Base-by-base conservation (phyloP, 495 filamentous ascomycete genomes). In the Aspergillus cristatus region DNA sequence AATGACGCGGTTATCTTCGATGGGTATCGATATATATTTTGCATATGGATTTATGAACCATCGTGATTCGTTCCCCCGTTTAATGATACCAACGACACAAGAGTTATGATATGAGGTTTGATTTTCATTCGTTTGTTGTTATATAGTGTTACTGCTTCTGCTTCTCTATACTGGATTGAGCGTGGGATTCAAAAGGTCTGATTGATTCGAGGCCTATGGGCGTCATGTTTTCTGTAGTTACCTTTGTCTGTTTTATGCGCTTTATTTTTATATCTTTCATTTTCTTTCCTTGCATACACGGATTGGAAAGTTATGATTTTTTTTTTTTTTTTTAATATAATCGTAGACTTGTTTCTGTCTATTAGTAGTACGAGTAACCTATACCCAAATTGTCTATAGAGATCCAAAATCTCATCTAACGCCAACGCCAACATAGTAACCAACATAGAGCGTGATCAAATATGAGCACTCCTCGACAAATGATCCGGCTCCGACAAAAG, bases 81-180 rank as follows among this genome's bases (percentile, higher is more conserved):
- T 40, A 37, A 57, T 55, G 56, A 59, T 59, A 59, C 56, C 56
- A 59, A 38, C 45, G 51, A 49, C 51, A 24, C 43, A 55, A 58
- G 54, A 58, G 49, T 47, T 45, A 48, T 49, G 41, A 48, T 47
- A n/a, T n/a, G n/a, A n/a, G n/a, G 33, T 48, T 48, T 60, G 49
- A 61, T 46, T 35, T 17, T 22, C 55, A 57, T 50, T 59, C 49
- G 43, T 49, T 55, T 40, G 44, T 24, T 33, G 13, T 29, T n/a
- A n/a, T n/a, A n/a, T n/a, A n/a, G n/a, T n/a, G n/a, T n/a, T n/a
- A n/a, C n/a, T n/a, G n/a, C n/a, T n/a, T n/a, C n/a, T n/a, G n/a
- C n/a, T n/a, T n/a, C n/a, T n/a, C n/a, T n/a, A n/a, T n/a, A n/a
- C n/a, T n/a, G n/a, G n/a, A n/a, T n/a, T n/a, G n/a, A n/a, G n/a